Percentiles rank a stretch among this genome's conserved stretches.
Evolutionary conservation across 306 rosid genomes (phyloP).

Genomic region (Begonia fuchsioides): DNA sequence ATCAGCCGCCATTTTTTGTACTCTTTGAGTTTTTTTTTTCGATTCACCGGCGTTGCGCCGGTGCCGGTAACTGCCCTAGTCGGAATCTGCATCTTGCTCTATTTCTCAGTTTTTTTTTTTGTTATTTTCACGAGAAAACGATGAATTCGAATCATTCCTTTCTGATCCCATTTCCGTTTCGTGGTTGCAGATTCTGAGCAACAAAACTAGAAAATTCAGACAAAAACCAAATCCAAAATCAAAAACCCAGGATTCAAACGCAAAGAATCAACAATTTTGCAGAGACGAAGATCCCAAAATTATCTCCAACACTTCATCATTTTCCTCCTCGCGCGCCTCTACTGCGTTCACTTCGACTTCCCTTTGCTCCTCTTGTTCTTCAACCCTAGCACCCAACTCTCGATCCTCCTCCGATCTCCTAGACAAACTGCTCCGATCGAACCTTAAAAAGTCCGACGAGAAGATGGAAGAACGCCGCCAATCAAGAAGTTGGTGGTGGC

Average conservation of each 20-base stretch:
- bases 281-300: not conserved
- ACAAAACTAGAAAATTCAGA: not conserved
- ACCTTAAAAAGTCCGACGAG: not conserved
- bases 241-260: not conserved
- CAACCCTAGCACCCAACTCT: not conserved
- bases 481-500: conserved; percentile 1
- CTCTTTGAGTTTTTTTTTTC: no score
- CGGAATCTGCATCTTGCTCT: not conserved
- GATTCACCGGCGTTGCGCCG: no score
- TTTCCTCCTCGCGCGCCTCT: conserved; percentile 1
- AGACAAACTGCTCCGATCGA: not conserved
- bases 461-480: not conserved
- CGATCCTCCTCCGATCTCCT: not conserved
- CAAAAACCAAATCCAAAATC: not conserved
- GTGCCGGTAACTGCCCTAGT: no score
- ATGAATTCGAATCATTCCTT: not conserved
- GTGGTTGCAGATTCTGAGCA: not conserved
- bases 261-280: not conserved
- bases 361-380: not conserved
- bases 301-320: not conserved
- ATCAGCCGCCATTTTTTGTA: no score
- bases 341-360: not conserved
- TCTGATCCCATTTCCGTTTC: not conserved
- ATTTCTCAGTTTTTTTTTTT: not conserved
- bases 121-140: not conserved